A percentile compares a stretch with the other conserved stretches of the same genome.
Conservation (phyloP, 352 stramenopile genomes). For the Phytophthora cactorum region DNA sequence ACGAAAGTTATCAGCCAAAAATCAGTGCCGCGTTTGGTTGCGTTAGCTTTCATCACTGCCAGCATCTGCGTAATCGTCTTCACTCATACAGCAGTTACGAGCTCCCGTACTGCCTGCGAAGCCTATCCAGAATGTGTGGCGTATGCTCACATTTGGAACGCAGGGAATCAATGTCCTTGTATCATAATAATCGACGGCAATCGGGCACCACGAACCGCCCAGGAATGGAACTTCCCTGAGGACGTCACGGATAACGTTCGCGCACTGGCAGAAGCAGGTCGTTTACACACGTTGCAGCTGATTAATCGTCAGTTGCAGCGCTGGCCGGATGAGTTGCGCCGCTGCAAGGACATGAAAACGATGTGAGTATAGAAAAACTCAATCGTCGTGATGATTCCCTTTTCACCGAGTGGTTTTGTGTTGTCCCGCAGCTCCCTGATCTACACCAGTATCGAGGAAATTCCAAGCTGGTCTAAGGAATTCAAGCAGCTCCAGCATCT, state of each 20-base stretch:
- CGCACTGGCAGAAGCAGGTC: slow-evolving; percentile 21
- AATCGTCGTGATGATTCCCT: no score
- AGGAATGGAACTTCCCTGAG: slow-evolving; percentile 32
- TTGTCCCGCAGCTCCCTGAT: slow-evolving; percentile 13
- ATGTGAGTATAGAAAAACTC: slow-evolving; percentile 13
- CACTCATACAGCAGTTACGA: slow-evolving; percentile 14
- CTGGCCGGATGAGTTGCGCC: slow-evolving; percentile 32
- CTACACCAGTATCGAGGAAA: slow-evolving; percentile 25
- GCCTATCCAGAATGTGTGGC: slow-evolving; percentile 32
- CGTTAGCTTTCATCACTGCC: slow-evolving; percentile 14
- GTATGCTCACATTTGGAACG: slow-evolving; percentile 22
- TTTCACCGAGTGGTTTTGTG: not conserved
- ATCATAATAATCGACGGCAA: slow-evolving; percentile 36
- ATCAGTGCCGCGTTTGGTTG: slow-evolving; percentile 14
- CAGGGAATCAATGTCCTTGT: slow-evolving; percentile 23
- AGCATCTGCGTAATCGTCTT: slow-evolving; percentile 8
- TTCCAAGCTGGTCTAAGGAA: slow-evolving; percentile 17
- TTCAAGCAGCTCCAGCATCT: slow-evolving; percentile 24
- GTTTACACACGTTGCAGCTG: slow-evolving; percentile 26
- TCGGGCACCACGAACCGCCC: slow-evolving; percentile 19
- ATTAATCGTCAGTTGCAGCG: slow-evolving; percentile 31
- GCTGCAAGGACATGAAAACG: slow-evolving; percentile 14
- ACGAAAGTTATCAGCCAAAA: not conserved
- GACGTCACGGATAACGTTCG: slow-evolving; percentile 26
- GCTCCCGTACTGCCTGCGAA: slow-evolving; percentile 5